Evolutionary conservation across 1,139 yeast genomes (phyloP).

Genomic region (Suzukiozyma palmioleophila): DNA sequence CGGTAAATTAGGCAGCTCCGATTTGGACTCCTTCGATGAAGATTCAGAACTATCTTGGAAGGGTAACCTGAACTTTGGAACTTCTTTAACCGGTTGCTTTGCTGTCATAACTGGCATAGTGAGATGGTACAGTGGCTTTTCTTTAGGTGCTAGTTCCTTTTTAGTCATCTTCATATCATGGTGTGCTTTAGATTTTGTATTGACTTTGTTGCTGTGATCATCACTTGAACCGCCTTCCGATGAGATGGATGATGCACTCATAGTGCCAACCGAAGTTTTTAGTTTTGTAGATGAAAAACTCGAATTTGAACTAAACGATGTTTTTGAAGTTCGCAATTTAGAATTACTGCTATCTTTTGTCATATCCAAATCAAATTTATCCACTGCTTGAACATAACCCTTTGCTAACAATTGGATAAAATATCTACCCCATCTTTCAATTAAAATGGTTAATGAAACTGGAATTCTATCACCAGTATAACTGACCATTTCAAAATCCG

Average conservation of each 20-base stretch:
- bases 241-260: slow-evolving; percentile 11
- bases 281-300: slow-evolving; percentile 8
- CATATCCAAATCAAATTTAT: slow-evolving; percentile 31
- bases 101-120: slow-evolving; percentile 11
- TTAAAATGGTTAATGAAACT: slow-evolving; percentile 53
- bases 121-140: slow-evolving; percentile 5
- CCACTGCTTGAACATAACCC: slow-evolving; percentile 59
- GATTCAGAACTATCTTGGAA: slow-evolving; percentile 42
- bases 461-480: slow-evolving; percentile 64
- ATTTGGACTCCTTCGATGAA: neutral
- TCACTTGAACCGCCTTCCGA: slow-evolving; percentile 8
- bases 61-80: slow-evolving; percentile 58
- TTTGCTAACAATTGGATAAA: slow-evolving; percentile 57
- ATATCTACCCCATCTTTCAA: slow-evolving; percentile 73
- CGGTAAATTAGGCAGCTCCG: neutral
- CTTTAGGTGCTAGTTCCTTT: slow-evolving; percentile 5
- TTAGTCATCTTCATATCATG: neutral
- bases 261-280: slow-evolving; percentile 13
- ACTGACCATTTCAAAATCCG: slow-evolving; percentile 69
- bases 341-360: slow-evolving; percentile 6
- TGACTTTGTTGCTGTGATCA: slow-evolving; percentile 1
- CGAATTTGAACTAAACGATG: slow-evolving; percentile 7
- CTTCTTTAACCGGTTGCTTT: slow-evolving; percentile 27
- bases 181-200: neutral
- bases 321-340: slow-evolving; percentile 9